A percentile compares a stretch with the other conserved stretches of the same genome.
These are phyloP conservation scores for Leucocoprinus leucothites DNA, from an alignment of 768 basidiomycete genomes.

Conservation along the genomic window DNA sequence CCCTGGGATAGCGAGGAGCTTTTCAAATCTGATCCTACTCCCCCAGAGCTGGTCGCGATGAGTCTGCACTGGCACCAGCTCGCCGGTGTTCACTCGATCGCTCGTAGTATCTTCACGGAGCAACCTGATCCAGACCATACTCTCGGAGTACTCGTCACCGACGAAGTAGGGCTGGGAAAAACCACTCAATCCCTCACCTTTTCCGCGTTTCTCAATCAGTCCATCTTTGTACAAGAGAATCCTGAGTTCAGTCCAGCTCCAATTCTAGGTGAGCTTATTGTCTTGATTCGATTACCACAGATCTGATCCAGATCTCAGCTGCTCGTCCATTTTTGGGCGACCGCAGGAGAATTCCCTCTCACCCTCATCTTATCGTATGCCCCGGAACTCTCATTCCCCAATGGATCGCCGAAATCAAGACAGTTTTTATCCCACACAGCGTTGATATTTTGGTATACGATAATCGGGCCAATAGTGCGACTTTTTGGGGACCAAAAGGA, in stretches of 20 bases:
- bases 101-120: constrained; percentile 8
- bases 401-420: constrained; percentile 21
- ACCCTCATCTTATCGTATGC: constrained; percentile 21
- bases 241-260: constrained; percentile 16
- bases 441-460: constrained; percentile 26
- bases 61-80: constrained; percentile 2
- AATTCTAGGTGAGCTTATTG: constrained; percentile 20
- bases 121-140: neutral
- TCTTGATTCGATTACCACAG: neutral
- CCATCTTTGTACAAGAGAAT: neutral
- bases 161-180: constrained; percentile 30
- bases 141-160: constrained; percentile 18
- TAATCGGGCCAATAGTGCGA: neutral
- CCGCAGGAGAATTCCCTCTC: constrained; percentile 10
- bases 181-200: constrained; percentile 20
- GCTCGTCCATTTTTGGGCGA: constrained; percentile 13
- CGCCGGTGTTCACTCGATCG: constrained; percentile 16
- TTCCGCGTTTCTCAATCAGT: constrained; percentile 18
- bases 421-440: constrained; percentile 7
- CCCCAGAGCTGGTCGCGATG: neutral
- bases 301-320: too few species aligned
- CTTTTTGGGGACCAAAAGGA: constrained; percentile 20
- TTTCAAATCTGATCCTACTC: neutral
- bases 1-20: neutral
- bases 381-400: constrained; percentile 22